These are phyloP conservation scores for Huiozyma naganishii DNA, from an alignment of 805 yeast genomes.

Conservation along the genomic window DNA sequence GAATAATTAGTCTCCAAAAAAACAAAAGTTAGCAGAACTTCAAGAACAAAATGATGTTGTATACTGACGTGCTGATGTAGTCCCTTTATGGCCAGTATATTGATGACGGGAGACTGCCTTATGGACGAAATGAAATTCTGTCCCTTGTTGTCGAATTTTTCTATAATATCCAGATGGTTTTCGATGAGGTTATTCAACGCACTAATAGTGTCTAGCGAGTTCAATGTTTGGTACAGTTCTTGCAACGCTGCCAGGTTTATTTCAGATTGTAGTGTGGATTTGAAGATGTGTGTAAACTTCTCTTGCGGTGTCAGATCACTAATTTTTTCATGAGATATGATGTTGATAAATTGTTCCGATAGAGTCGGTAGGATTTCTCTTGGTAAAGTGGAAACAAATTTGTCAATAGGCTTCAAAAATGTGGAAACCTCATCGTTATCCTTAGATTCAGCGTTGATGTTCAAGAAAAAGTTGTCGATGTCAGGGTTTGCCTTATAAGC, in stretches of 20 bases:
- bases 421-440: slow-evolving; percentile 15
- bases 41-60: slow-evolving; percentile 25
- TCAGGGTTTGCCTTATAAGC: slow-evolving; percentile 20
- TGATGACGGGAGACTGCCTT: slow-evolving; percentile 14
- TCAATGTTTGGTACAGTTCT: slow-evolving; percentile 32
- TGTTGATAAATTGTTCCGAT: slow-evolving; percentile 29
- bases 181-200: slow-evolving; percentile 31
- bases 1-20: slow-evolving; percentile 31
- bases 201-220: slow-evolving; percentile 29
- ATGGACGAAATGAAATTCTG: slow-evolving; percentile 16
- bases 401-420: slow-evolving; percentile 27
- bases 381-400: slow-evolving; percentile 33
- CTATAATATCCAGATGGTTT: slow-evolving; percentile 12
- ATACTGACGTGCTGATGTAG: slow-evolving; percentile 21
- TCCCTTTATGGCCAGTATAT: slow-evolving; percentile 18
- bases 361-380: slow-evolving; percentile 27
- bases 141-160: not conserved
- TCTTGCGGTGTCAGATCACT: slow-evolving; percentile 25
- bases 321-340: slow-evolving; percentile 26
- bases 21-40: slow-evolving; percentile 27
- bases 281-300: slow-evolving; percentile 30
- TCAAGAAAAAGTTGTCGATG: slow-evolving; percentile 22
- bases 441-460: slow-evolving; percentile 6
- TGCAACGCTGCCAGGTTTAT: slow-evolving; percentile 32
- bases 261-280: slow-evolving; percentile 30